These are phyloP conservation scores for sunflower (Helianthus annuus) DNA, from an alignment of 129 eudicot species.

Conservation along the genomic window HanXRQr2.0-SUNRISE NC_035434.2:152596717-152597216, in stretches of 20 bases:
- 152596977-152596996: constrained; percentile 47
- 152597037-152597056: constrained; percentile 35
- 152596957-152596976: constrained; percentile 34
- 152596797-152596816: constrained; percentile 42
- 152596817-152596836: constrained; percentile 34
- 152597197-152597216: constrained; percentile 34
- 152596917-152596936: constrained; percentile 84
- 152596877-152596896: constrained; percentile 46
- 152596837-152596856: constrained; percentile 37
- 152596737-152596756: constrained; percentile 44
- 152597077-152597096: constrained; percentile 31
- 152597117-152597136: constrained; percentile 48
- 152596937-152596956: constrained; percentile 72
- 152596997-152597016: constrained; percentile 45
- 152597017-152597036: constrained; percentile 55
- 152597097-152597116: constrained; percentile 38
- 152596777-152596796: constrained; percentile 50
- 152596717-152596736: constrained; percentile 53
- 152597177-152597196: constrained; percentile 42
- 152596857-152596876: constrained; percentile 36
- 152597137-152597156: constrained; percentile 26
- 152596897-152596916: constrained; percentile 73
- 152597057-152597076: constrained; percentile 49
- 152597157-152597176: constrained; percentile 29
- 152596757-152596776: constrained; percentile 44